These are phyloP conservation scores for Kuraishia floccosa DNA, from an alignment of 805 yeast genomes.

Conservation along the genomic window DNA sequence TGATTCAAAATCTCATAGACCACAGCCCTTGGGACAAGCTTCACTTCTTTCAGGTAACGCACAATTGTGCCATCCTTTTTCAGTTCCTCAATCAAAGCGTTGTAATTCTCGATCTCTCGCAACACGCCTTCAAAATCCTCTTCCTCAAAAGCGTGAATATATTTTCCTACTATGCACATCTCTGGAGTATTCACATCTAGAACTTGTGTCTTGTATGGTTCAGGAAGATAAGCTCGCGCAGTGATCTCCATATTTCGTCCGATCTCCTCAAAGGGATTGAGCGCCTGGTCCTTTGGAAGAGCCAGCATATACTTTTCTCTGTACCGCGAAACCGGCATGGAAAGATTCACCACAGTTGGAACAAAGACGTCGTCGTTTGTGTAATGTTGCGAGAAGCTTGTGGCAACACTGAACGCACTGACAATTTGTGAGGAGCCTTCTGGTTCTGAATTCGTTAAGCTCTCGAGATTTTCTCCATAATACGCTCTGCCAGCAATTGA, in stretches of 20 bases:
- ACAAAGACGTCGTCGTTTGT: conserved; percentile 15
- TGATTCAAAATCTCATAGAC: conserved; percentile 64
- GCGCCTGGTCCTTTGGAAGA: conserved; percentile 39
- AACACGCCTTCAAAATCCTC: conserved; percentile 18
- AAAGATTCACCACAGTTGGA: conserved; percentile 14
- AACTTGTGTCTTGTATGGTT: conserved; percentile 17
- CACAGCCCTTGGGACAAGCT: conserved; percentile 25
- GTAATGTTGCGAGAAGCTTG: conserved; percentile 1
- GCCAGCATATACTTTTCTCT: conserved; percentile 37
- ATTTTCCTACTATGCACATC: conserved; percentile 26
- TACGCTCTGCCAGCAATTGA: too few relatives aligned
- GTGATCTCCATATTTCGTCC: conserved; percentile 35
- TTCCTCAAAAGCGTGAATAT: conserved; percentile 19
- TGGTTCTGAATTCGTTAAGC: too few relatives aligned
- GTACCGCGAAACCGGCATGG: conserved; percentile 31
- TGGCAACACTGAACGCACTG: too few relatives aligned
- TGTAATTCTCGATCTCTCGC: conserved; percentile 28
- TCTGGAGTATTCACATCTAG: conserved; percentile 21
- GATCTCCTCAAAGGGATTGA: conserved; percentile 55
- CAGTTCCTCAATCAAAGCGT: conserved; percentile 23
- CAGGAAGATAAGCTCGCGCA: conserved; percentile 28
- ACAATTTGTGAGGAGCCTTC: too few relatives aligned
- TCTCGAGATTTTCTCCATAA: too few relatives aligned
- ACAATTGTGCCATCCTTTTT: conserved; percentile 5
- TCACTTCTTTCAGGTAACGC: conserved; percentile 2